phyloP scores from a whole-genome alignment of 345 rosid genomes.

The Syzygium oleosum region DNA sequence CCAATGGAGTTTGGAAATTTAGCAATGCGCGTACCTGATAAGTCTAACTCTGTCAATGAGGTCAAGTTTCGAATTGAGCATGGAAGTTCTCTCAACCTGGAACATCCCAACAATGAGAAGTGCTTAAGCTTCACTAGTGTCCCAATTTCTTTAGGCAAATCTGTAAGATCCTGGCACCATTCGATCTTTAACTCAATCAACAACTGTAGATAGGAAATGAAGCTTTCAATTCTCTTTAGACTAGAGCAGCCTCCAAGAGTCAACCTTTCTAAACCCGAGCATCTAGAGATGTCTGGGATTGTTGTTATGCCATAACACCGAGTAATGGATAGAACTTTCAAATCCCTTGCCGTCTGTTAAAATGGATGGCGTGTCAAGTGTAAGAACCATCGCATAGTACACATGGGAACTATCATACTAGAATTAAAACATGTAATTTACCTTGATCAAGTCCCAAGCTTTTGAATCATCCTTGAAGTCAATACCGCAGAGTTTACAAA shows the following conservation, averaged over 20 bases:
- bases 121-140: accelerated
- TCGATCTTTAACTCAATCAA: neutral
- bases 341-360: accelerated
- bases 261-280: neutral
- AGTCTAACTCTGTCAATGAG: neutral
- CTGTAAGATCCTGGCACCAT: accelerated
- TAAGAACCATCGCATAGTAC: neutral
- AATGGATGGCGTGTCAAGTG: neutral
- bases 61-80: neutral
- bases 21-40: neutral
- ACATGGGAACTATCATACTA: accelerated
- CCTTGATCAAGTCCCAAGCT: neutral
- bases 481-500: accelerated
- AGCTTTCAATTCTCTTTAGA: neutral
- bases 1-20: neutral
- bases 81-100: neutral
- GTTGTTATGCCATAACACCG: neutral
- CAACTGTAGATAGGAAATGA: neutral
- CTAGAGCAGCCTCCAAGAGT: accelerated
- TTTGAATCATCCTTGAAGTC: neutral
- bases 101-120: neutral
- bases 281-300: neutral
- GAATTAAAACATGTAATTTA: neutral
- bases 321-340: neutral
- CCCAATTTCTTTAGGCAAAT: neutral